Evolutionary conservation across 1,284 basidiomycete genomes (phyloP), one percentile per base, ranked within the genome.

Genomic region (Peniophora sp.): DNA sequence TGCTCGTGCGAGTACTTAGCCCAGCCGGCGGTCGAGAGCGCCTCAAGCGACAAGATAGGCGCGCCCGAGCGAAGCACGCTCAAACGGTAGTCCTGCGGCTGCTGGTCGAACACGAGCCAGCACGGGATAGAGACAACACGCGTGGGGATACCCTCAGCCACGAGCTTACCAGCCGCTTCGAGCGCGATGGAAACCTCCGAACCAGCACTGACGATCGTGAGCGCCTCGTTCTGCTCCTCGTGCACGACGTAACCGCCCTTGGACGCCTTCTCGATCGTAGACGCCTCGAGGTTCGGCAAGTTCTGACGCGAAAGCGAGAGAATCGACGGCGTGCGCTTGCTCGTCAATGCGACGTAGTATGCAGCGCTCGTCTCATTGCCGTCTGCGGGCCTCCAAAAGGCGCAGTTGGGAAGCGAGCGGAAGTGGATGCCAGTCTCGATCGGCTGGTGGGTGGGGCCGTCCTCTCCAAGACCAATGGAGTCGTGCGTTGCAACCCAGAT

Each of bases 401-500:
- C 86, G 52, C 92, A 69, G 77, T 97, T 97, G 61, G 94, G 95
- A 54, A 83, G 82, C 22, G 94, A 88, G 60, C 94, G 89, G 66
- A 97, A 78, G 69, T 89, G 89, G 51, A 82, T 84, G 55, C 81
- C 89, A 38, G 89, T 92, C 74, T 97, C 94, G 54, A 96, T 77
- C 53, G 93, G 94, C 69, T 97, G 94, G 69, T 97, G 94, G 48
- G 95, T 97, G 50, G 95, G 94, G 45, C 95, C 95, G 62, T 97
- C 94, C 71, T 97, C 94, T 58, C 92, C 90, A 49, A 93, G 85
- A 70, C 90, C 91, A 59, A 93, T 93, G 47, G 88, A 90, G 66
- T 93, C 91, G 70, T 93, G 90, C 48, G 90, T 92, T 39, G 87
- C 89, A 56, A 93, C 85, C 90, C 91, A 93, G 69, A 94, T 91